A percentile compares a stretch with the other conserved stretches of the same genome.
phyloP scores from a whole-genome alignment of 495 filamentous ascomycete genomes.

The Trichoderma gamsii region DNA sequence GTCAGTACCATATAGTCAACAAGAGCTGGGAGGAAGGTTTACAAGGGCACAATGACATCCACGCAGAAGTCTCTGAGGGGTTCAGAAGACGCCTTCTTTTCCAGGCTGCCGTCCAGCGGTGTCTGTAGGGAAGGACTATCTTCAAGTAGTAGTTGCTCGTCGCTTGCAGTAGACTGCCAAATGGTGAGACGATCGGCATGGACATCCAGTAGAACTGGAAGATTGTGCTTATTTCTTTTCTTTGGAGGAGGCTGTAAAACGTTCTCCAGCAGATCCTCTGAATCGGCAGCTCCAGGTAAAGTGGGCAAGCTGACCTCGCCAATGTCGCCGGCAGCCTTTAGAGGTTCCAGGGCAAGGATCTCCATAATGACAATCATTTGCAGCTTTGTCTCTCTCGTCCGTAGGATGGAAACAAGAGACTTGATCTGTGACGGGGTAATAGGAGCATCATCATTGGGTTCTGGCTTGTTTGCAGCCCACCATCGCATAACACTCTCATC shows the following conservation, averaged over 20 bases:
- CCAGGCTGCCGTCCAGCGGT: conserved; percentile 26
- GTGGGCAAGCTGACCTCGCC: conserved; percentile 37
- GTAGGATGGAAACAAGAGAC: conserved; percentile 57
- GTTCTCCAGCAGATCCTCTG: conserved; percentile 22
- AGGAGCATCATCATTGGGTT: conserved; percentile 28
- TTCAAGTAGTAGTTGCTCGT: conserved; percentile 46
- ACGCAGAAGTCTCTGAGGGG: conserved; percentile 67
- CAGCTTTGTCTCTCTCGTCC: conserved; percentile 74
- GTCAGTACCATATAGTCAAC: conserved; percentile 19
- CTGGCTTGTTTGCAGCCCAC: conserved; percentile 58
- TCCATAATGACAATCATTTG: conserved; percentile 90
- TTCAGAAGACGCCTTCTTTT: conserved; percentile 30
- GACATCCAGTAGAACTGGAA: conserved; percentile 64
- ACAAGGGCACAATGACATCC: conserved; percentile 91
- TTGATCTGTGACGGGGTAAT: conserved; percentile 40
- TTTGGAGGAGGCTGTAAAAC: conserved; percentile 22
- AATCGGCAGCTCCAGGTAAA: conserved; percentile 22
- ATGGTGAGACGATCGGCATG: conserved; percentile 89
- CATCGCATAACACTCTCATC: conserved; percentile 67
- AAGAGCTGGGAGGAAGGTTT: conserved; percentile 29
- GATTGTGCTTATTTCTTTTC: conserved; percentile 39
- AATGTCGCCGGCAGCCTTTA: conserved; percentile 32
- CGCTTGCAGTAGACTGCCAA: conserved; percentile 78
- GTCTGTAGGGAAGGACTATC: conserved; percentile 34
- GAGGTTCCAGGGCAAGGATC: conserved; percentile 66